Conservation (phyloP, 306 rosid species). For the Medicago ruthenica region DNA sequence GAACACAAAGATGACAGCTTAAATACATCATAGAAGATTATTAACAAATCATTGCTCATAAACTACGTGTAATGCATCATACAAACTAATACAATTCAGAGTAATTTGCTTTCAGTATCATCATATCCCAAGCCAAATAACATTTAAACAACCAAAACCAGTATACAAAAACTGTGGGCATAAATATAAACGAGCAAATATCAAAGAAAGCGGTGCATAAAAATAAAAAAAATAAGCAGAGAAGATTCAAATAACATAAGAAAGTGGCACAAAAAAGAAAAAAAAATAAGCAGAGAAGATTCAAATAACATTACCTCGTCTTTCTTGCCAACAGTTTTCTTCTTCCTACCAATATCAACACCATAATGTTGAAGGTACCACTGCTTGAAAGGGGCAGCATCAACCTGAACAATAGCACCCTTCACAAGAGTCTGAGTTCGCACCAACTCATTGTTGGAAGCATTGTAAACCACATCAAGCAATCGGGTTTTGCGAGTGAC, state of each 20-base stretch:
- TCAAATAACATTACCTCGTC: conserved; percentile 47
- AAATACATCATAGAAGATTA: neutral
- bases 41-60: neutral
- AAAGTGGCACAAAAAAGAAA: too few relatives aligned
- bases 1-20: neutral
- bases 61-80: neutral
- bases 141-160: neutral
- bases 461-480: conserved; percentile 62
- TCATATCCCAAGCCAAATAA: neutral
- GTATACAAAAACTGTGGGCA: neutral
- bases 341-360: conserved; percentile 61
- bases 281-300: too few relatives aligned
- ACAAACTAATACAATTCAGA: too few relatives aligned
- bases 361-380: conserved; percentile 74
- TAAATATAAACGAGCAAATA: neutral
- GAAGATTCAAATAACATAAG: too few relatives aligned
- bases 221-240: too few relatives aligned
- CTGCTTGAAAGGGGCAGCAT: conserved; percentile 69
- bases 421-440: conserved; percentile 64
- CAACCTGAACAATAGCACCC: conserved; percentile 65
- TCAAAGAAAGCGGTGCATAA: too few relatives aligned
- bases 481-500: conserved; percentile 62
- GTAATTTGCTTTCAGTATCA: neutral
- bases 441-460: conserved; percentile 68
- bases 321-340: conserved; percentile 56